Evolutionary conservation across 129 eudicot species (phyloP).

Genomic region (Artemisia annua): DNA sequence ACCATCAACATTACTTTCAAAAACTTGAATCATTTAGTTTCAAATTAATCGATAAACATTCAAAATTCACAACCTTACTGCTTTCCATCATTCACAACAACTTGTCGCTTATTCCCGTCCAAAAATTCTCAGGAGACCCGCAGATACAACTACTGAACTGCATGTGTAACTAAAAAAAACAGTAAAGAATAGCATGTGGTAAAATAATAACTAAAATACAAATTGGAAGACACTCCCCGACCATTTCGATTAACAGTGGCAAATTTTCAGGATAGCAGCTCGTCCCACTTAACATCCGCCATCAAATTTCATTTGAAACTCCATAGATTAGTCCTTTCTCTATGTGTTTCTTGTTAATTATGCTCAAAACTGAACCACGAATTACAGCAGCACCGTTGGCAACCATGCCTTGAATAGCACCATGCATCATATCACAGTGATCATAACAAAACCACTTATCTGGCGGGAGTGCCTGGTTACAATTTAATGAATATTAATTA

Average conservation of each 20-base stretch:
- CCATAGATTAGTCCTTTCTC: conserved; percentile 41
- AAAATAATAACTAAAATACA: too few relatives aligned
- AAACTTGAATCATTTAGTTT: too few relatives aligned
- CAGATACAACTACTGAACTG: too few relatives aligned
- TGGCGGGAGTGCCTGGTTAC: conserved; percentile 69
- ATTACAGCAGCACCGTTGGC: conserved; percentile 54
- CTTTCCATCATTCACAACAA: too few relatives aligned
- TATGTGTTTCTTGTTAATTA: conserved; percentile 43
- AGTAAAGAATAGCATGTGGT: too few relatives aligned
- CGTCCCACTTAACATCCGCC: conserved; percentile 84
- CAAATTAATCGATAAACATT: too few relatives aligned
- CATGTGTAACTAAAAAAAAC: too few relatives aligned
- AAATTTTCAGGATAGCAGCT: conserved; percentile 71
- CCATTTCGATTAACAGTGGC: conserved; percentile 55
- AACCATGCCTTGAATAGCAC: conserved; percentile 53
- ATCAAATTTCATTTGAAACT: conserved; percentile 45
- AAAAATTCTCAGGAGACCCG: too few relatives aligned
- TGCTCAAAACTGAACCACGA: conserved; percentile 44
- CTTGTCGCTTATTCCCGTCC: too few relatives aligned
- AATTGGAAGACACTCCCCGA: too few relatives aligned
- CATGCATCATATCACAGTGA: conserved; percentile 70
- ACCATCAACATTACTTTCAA: not conserved
- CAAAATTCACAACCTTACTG: too few relatives aligned
- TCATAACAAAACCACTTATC: conserved; percentile 91
- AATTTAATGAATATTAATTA: too few relatives aligned